Evolutionary conservation across 2,329 filamentous ascomycete species (phyloP), one percentile per base, ranked within the genome.

Genomic region (Cladophialophora yegresii): DNA sequence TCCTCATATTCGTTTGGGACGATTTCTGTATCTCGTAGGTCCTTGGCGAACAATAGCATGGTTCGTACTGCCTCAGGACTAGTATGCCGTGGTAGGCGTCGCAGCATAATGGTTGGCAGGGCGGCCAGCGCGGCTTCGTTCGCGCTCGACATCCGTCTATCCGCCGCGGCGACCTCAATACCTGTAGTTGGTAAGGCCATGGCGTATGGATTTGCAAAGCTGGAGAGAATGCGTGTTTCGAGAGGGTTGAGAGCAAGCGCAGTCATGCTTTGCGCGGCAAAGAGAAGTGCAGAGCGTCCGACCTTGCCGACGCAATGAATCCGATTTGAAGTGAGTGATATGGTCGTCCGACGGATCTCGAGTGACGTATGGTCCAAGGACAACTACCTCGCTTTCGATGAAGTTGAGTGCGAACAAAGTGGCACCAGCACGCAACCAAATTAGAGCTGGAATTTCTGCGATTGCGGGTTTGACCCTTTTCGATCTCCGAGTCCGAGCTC

Each of bases 41-140:
- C 85, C 70, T 86, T 85, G 22, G 86, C 84, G 70, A 89, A 88
- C n/a, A 87, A 78, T 5, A 89, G 78, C 79, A 89, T 86, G 73
- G 83, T 86, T 68, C 83, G 81, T 62, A 89, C 79, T 20, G 83
- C 79, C 67, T 87, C 85, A 57, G 79, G 76, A 71, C 81, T 84
- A 50, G 82, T 87, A 72, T 82, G 86, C 64, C 79, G 81, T 3
- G 86, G 84, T 13, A 89, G 78, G 70, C 82, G 85, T 71, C 85
- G 84, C 77, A 89, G 80, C 61, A 85, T 74, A 65, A 89, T 79
- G 53, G 78, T 76, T 53, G 77, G 67, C 28, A 67, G 58, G 20
- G 53, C 58, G 55, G 68, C 65, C 23, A 61, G 20, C 32, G 50
- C 58, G 16, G 59, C 65, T 54, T 71, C 70, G 47, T 68, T 70